Base-by-base conservation (phyloP, 805 yeast genomes). In the Candida ulmi region DNA sequence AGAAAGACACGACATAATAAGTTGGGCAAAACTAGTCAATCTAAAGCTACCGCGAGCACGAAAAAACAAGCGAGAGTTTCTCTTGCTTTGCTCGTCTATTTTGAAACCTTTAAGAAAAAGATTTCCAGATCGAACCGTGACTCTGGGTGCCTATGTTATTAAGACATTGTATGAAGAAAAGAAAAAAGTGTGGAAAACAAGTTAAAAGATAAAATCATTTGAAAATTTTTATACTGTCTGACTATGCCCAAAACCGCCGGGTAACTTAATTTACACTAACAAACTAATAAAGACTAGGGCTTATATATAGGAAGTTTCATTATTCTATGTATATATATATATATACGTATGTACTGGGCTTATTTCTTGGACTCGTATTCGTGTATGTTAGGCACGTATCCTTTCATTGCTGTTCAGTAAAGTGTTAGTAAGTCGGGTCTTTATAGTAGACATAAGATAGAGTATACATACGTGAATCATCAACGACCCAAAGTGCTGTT, bases 21-120 rank as follows among this genome's bases (percentile, higher is more conserved):
- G 72, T 74, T 67, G 80, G 82, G 69, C 81, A 69, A 66, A 65
- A 63, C 63, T 50, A 47, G 53, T 50, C 43, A 39, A 65, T 85
- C 90, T 85, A 74, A 83, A 93, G 84, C 85, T 68, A 66, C 84
- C 93, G 93, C 93, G 90, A 85, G 95, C 95, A 85, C 95, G 86
- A 74, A 74, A 66, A 53, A 43, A 40, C 34, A 39, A 36, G 37
- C 46, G 42, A 32, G 27, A 27, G 23, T 24, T 38, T 46, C 48
- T 42, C 33, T 40, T 41, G 35, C 24, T 45, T 50, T 54, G 63
- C 51, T 55, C 57, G 59, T 52, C 58, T 62, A 61, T 51, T 43
- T 63, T 54, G 50, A 46, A 48, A 42, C n/a, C 17, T n/a, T n/a
- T n/a, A n/a, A n/a, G n/a, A n/a, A n/a, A 26, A n/a, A 28, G 31